A percentile compares a stretch with the other conserved stretches of the same genome.
Conservation (phyloP, 306 rosid species). For the Hippophae rhamnoides region DNA sequence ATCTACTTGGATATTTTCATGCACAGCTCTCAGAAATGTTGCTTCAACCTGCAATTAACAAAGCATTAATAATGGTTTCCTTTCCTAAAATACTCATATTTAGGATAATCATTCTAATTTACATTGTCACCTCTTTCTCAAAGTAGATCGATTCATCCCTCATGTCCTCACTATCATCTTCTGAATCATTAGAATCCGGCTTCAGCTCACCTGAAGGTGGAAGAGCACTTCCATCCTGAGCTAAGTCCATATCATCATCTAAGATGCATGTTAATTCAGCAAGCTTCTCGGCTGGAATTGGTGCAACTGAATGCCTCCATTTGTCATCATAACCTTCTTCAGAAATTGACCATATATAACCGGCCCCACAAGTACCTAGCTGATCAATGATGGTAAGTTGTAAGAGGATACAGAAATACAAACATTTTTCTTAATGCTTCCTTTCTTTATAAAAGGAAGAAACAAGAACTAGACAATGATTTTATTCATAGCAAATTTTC, state of each 20-base stretch:
- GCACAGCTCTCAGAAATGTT: conserved; percentile 82
- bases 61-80: conserved; percentile 7
- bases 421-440: not conserved
- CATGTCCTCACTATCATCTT: conserved; percentile 42
- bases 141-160: conserved; percentile 59
- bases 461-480: not conserved
- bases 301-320: conserved; percentile 98
- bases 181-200: conserved; percentile 54
- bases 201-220: conserved; percentile 78
- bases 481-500: not conserved
- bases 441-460: not conserved
- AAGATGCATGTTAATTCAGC: conserved; percentile 41
- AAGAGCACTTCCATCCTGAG: conserved; percentile 50
- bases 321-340: conserved; percentile 87
- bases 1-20: conserved; percentile 69
- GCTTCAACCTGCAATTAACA: conserved; percentile 73
- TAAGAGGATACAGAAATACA: conserved; percentile 11
- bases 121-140: conserved; percentile 65
- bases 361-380: conserved; percentile 86
- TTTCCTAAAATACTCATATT: conserved; percentile 11
- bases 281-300: conserved; percentile 75
- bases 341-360: conserved; percentile 78
- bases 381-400: conserved; percentile 35
- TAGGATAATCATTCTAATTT: conserved; percentile 7
- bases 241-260: conserved; percentile 58